These are phyloP conservation scores for Alternaria triticimaculans DNA, from an alignment of 2,329 filamentous ascomycete genomes.

Conservation along the genomic window DNA sequence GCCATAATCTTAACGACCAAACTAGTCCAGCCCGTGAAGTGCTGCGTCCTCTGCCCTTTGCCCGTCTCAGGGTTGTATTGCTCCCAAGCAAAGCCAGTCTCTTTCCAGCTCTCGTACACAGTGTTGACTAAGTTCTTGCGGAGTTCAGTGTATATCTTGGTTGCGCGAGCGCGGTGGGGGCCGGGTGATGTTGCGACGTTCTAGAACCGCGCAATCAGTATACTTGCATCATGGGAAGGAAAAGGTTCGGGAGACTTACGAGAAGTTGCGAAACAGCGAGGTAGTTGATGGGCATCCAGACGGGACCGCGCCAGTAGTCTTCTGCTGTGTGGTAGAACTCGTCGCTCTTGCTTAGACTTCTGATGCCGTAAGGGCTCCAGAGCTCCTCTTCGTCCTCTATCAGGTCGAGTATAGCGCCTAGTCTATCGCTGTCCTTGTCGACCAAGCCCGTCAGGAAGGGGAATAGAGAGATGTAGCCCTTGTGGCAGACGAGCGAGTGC, in stretches of 20 bases:
- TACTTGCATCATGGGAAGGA: neutral
- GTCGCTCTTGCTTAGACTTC: slow-evolving; percentile 85
- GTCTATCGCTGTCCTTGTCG: slow-evolving; percentile 72
- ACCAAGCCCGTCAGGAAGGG: slow-evolving; percentile 88
- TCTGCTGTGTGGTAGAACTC: slow-evolving; percentile 86
- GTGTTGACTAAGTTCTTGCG: slow-evolving; percentile 87
- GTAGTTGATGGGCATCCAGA: slow-evolving; percentile 99
- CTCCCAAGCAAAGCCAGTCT: slow-evolving; percentile 97
- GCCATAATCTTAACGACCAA: slow-evolving; percentile 96
- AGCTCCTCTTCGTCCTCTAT: slow-evolving; percentile 82
- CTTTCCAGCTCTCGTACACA: slow-evolving; percentile 84
- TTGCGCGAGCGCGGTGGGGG: slow-evolving; percentile 71
- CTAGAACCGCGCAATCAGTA: slow-evolving; percentile 48
- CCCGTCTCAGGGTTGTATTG: slow-evolving; percentile 96
- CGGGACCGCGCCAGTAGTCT: slow-evolving; percentile 95
- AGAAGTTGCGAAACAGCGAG: slow-evolving; percentile 77
- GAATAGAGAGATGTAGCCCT: slow-evolving; percentile 93
- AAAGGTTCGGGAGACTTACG: slow-evolving; percentile 52
- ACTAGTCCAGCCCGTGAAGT: slow-evolving; percentile 99
- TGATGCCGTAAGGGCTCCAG: slow-evolving; percentile 88
- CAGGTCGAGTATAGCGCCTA: slow-evolving; percentile 78
- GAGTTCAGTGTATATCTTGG: slow-evolving; percentile 76
- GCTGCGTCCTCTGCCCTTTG: slow-evolving; percentile 91
- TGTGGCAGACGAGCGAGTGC: slow-evolving; percentile 87
- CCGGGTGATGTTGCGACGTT: slow-evolving; percentile 69